Base-by-base conservation (phyloP, 805 yeast genomes). In the Starmerella khaoyaiensis region DNA sequence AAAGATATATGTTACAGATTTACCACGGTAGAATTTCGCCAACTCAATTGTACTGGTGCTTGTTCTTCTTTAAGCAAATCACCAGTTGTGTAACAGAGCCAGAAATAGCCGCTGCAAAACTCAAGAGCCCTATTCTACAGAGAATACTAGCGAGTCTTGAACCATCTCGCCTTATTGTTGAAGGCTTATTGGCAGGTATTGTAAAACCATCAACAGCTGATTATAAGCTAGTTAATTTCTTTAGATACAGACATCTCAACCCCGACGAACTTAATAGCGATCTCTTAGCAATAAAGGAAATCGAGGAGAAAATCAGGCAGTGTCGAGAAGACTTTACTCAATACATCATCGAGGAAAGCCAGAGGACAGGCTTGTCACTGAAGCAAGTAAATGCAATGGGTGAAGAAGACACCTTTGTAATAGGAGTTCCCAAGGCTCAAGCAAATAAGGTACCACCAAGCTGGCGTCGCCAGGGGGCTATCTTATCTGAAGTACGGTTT, bases 401-500 rank as follows among this genome's bases (percentile, higher is more conserved):
- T 36, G 79, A 77, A 16, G 77, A 82, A 2, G 40, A 44, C 26
- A 44, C 48, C 8, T 79, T 76, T 51, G 60, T 86, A 33, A 67
- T 90, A 17, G 95, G 86, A 50, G 75, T 87, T 0, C 61, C 82
- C 30, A 74, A 75, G 44, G 58, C 68, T 10, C 70, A 70, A 30
- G 62, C 68, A 2, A 70, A 69, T 29, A 56, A 60, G 1, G 57
- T 86, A 2, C 97, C 97, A 0, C 48, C 61, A 2, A 73, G 71
- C 35, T 87, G 95, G 94, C 59, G 77, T 10, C 78, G 81, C 47
- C 69, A 80, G 20, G 78, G 71, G 48, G 78, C 78, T 69, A 93
- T 32, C 63, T 73, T 51, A 43, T 56, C 73, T 1, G 75, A 82
- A 1, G 70, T 83, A 2, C 61, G 97, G 40, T 86, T 72, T 55